Evolutionary conservation across 495 filamentous ascomycete genomes (phyloP).

Genomic region (Corynascus novoguineensis): DNA sequence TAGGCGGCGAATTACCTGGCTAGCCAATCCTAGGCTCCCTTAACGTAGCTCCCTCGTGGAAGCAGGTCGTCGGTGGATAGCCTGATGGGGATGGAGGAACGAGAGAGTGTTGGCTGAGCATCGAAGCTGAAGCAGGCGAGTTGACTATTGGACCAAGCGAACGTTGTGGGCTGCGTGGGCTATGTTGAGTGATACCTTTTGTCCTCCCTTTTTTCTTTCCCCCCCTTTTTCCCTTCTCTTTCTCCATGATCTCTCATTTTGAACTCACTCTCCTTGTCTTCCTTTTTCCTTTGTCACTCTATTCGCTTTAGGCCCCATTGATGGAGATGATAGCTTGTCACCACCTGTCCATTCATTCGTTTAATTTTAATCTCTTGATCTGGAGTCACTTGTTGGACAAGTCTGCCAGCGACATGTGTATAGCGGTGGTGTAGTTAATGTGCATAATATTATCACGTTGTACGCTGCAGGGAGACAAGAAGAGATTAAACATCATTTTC

Average conservation of each 20-base stretch:
- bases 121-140: background rate
- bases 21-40: slow-evolving; percentile 35
- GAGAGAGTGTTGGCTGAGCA: background rate
- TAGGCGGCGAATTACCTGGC: slow-evolving; percentile 47
- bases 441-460: background rate
- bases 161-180: background rate
- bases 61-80: background rate
- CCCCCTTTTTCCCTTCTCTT: background rate
- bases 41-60: background rate
- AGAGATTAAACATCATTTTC: too few species aligned
- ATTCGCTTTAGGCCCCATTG: background rate
- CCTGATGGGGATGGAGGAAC: background rate
- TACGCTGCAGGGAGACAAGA: slow-evolving; percentile 10
- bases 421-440: background rate
- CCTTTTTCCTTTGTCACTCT: background rate
- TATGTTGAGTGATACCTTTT: slow-evolving; percentile 21
- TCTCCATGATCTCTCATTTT: background rate
- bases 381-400: background rate
- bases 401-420: background rate
- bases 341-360: background rate
- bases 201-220: slow-evolving; percentile 3
- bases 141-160: background rate
- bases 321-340: background rate
- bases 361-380: slow-evolving; percentile 16
- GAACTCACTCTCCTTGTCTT: slow-evolving; percentile 1